A percentile compares a stretch with the other conserved stretches of the same genome.
These are phyloP conservation scores for Elongisporangium prolatum DNA, from an alignment of 352 stramenopile species.

Conservation along the genomic window DNA sequence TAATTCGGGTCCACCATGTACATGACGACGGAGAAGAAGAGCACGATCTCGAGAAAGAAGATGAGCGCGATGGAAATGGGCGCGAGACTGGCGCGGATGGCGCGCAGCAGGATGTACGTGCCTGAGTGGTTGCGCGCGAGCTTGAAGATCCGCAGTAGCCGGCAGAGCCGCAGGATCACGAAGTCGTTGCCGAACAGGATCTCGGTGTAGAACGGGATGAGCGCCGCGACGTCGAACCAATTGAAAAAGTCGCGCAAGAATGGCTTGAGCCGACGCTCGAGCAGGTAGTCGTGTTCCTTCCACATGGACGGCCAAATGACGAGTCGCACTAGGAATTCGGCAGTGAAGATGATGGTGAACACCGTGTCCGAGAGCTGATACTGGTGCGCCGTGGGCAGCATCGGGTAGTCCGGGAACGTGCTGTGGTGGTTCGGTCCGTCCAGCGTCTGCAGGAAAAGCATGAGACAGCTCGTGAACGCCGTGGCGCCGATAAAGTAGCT, in stretches of 20 bases:
- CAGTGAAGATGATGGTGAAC: conserved; percentile 70
- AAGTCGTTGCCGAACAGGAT: conserved; percentile 68
- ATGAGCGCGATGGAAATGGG: conserved; percentile 77
- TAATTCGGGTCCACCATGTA: conserved; percentile 76
- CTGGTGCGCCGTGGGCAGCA: conserved; percentile 31
- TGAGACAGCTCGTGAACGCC: conserved; percentile 66
- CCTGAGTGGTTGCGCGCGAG: conserved; percentile 73
- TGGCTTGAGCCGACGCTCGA: conserved; percentile 51
- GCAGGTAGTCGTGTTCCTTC: conserved; percentile 66
- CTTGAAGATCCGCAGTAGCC: conserved; percentile 77
- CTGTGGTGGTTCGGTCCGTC: conserved; percentile 67
- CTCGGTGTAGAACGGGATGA: conserved; percentile 74
- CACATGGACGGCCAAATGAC: conserved; percentile 73
- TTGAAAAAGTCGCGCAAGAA: conserved; percentile 79
- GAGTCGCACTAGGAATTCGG: conserved; percentile 61
- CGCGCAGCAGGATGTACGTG: conserved; percentile 71
- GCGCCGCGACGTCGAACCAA: conserved; percentile 71
- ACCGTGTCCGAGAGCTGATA: conserved; percentile 66
- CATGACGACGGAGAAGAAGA: conserved; percentile 79
- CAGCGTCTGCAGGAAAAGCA: conserved; percentile 73
- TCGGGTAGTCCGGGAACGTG: conserved; percentile 58
- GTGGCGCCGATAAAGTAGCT: conserved; percentile 68
- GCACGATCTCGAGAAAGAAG: conserved; percentile 77
- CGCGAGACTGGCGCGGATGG: conserved; percentile 65
- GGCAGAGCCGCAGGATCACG: conserved; percentile 61